Base-by-base conservation (phyloP, 2,329 filamentous ascomycete genomes). In the Penicillium nordicum region DNA sequence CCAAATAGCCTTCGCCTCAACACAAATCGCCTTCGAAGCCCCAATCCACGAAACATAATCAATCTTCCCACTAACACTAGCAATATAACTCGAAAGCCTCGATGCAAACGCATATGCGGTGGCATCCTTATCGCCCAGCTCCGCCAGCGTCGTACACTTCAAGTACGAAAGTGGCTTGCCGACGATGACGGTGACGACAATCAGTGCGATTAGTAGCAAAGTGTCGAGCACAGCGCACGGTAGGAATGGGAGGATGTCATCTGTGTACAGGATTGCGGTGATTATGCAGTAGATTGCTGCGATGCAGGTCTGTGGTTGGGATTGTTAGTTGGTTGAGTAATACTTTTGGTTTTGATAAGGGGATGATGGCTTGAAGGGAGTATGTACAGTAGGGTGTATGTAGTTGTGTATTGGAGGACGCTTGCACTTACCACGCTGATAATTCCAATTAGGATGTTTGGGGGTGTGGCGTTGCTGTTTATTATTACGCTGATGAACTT, bases 1-100 rank as follows among this genome's bases (percentile, higher is more conserved):
- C 92, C 92, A 96, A 63, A 94, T 84, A 16, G 88, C 84, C 81
- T 96, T 95, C 72, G 92, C 86, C 78, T 94, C 86, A 68, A 87
- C 85, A 78, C 92, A 97, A 53, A 89, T 88, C 18, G 82, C 69
- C 69, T 80, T 82, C 12, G 79, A 84, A 9, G 81, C 79, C n/a
- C 82, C 83, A 43, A 84, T 82, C 82, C 83, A 87, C 55, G 78
- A 73, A 14, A 69, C 67, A 57, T 85, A 77, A 21, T 78, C 75
- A 53, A 85, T 69, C 40, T 71, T 78, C 7, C 77, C 77, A n/a
- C 78, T 79, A 48, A 78, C 72, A 46, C 77, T 77, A 54, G 79
- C 77, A 36, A 85, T 69, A 58, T 82, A 83, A 57, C 76, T 76
- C 23, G 78, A 76, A 4, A 86, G 69, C 11, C 79, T 78, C 16